A percentile compares a stretch with the other conserved stretches of the same genome.
These are phyloP conservation scores for Penicillium psychrosexuale DNA, from an alignment of 2,329 filamentous ascomycete species.

Conservation along the genomic window DNA sequence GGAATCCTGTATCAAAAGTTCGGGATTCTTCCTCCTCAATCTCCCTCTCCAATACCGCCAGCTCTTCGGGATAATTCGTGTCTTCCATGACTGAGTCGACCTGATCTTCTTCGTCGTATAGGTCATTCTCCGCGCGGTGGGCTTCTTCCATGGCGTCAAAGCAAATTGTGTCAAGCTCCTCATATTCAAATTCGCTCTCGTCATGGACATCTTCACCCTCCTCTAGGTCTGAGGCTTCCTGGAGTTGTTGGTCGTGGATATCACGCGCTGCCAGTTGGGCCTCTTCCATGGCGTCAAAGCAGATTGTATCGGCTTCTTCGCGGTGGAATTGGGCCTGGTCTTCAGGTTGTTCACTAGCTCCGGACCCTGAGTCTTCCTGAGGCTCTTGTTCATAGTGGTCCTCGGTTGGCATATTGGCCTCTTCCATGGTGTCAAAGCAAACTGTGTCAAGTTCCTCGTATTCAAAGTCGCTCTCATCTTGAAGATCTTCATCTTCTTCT, in stretches of 20 bases:
- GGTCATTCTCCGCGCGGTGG: not conserved
- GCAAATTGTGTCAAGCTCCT: slow-evolving; percentile 22
- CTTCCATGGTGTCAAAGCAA: slow-evolving; percentile 6
- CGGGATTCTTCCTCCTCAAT: not conserved
- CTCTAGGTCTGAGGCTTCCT: not conserved
- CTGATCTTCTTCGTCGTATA: not conserved
- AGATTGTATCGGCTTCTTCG: slow-evolving; percentile 14
- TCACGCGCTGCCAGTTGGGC: not conserved
- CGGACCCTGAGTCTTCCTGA: not conserved
- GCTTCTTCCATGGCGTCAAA: slow-evolving; percentile 21
- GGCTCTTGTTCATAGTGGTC: not conserved
- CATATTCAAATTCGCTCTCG: not conserved
- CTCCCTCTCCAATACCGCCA: not conserved
- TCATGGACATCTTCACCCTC: not conserved
- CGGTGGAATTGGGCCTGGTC: not conserved
- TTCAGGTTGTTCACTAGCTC: not conserved
- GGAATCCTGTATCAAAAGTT: not conserved
- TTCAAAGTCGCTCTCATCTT: not conserved
- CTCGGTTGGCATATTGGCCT: not conserved
- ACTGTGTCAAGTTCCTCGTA: slow-evolving; percentile 14
- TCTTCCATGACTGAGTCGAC: not conserved
- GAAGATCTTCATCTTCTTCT: not conserved
- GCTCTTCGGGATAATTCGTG: not conserved
- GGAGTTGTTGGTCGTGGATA: not conserved
- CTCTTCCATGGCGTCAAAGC: slow-evolving; percentile 6